phyloP scores from a whole-genome alignment of 2,329 filamentous ascomycete species.

The Fusarium phyllophilum region DNA sequence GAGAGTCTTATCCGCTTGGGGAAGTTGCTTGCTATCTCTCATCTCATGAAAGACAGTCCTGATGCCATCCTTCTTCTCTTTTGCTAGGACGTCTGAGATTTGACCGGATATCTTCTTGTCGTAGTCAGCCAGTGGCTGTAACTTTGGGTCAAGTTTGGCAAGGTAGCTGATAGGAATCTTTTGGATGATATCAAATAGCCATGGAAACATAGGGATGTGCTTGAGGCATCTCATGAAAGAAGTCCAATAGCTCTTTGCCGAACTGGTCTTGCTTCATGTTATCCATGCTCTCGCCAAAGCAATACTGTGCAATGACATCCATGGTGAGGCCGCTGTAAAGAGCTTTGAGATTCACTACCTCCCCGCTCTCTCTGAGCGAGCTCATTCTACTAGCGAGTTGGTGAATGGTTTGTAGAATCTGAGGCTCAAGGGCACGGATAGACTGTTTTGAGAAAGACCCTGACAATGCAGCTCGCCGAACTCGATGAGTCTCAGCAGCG shows the following conservation, averaged over 20 bases:
- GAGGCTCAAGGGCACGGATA: neutral
- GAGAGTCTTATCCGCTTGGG: neutral
- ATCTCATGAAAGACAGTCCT: slow-evolving; percentile 2
- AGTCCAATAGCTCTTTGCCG: neutral
- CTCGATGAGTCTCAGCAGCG: neutral
- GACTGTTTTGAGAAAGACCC: neutral
- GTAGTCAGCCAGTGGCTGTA: neutral
- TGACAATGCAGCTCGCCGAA: neutral
- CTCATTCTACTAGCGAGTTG: neutral
- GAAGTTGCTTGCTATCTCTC: slow-evolving; percentile 6
- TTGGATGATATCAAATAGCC: neutral
- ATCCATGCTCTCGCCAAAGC: slow-evolving; percentile 2
- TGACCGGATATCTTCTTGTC: slow-evolving; percentile 3
- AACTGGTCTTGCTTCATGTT: slow-evolving; percentile 2
- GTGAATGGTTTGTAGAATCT: neutral
- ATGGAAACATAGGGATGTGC: neutral
- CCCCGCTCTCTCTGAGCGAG: neutral
- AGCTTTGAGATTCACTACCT: neutral
- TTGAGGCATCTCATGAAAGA: slow-evolving; percentile 8
- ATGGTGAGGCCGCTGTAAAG: neutral
- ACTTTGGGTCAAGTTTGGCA: neutral
- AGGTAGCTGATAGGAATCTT: neutral
- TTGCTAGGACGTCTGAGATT: neutral
- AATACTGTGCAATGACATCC: neutral
- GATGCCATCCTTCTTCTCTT: neutral